Conservation (phyloP, 208 protist genomes). For the Leishmania arabica region DNA sequence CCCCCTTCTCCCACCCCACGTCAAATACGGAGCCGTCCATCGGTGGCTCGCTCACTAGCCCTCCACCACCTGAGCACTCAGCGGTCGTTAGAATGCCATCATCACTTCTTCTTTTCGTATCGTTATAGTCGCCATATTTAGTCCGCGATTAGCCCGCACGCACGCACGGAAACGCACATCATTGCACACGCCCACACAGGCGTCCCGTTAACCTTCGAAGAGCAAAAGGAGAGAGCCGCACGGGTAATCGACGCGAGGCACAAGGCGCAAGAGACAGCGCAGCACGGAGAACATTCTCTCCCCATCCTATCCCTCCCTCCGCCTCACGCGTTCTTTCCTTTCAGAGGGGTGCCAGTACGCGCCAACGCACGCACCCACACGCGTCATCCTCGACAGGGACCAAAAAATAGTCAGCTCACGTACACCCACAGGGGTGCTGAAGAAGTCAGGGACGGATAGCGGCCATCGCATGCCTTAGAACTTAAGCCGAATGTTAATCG, state of each 20-base stretch:
- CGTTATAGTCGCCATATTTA: background rate
- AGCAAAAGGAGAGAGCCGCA: background rate
- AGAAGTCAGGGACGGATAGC: background rate
- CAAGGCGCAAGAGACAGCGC: background rate
- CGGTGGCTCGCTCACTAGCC: background rate
- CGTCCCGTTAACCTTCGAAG: background rate
- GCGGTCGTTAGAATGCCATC: background rate
- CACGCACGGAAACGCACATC: background rate
- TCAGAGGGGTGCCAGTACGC: background rate
- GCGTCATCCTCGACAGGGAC: background rate
- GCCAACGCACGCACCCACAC: background rate
- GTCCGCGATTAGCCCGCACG: background rate
- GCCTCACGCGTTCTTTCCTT: background rate
- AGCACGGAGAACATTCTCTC: background rate
- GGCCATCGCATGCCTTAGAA: background rate
- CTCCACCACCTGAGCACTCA: background rate
- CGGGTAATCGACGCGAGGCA: background rate
- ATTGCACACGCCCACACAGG: background rate
- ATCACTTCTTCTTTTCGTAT: conserved; percentile 4
- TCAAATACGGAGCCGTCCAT: no score
- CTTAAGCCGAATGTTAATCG: conserved; percentile 11
- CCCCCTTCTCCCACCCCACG: background rate
- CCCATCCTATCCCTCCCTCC: background rate
- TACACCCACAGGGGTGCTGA: background rate
- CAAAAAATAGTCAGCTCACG: background rate